These are phyloP conservation scores for Acanthamoeba royreba DNA, from an alignment of 208 protist species.

Conservation along the genomic window DNA sequence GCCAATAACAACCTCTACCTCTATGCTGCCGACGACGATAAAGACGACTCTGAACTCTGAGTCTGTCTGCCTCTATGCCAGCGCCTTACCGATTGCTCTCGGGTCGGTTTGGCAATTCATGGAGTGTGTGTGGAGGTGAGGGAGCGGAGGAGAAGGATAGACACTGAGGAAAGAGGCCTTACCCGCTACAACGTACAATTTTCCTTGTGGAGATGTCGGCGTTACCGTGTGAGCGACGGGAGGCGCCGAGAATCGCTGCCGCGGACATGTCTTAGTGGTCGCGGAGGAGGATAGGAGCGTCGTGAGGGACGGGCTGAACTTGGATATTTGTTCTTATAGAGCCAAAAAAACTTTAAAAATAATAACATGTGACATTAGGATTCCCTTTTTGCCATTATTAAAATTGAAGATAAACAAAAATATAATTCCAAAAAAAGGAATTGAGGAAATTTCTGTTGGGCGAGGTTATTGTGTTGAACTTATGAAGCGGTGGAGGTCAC, in stretches of 20 bases:
- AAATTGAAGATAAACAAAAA: neutral
- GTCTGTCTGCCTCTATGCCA: too few relatives aligned
- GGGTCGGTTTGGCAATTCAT: too few relatives aligned
- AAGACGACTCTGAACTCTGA: neutral
- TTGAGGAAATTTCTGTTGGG: too few relatives aligned
- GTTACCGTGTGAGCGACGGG: neutral
- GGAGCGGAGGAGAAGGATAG: too few relatives aligned
- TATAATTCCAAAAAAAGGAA: neutral
- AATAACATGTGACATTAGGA: neutral
- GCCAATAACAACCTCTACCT: slow-evolving; percentile 82
- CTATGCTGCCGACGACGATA: slow-evolving; percentile 59
- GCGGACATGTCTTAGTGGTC: neutral
- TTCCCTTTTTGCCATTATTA: neutral
- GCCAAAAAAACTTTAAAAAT: neutral
- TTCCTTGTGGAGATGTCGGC: too few relatives aligned
- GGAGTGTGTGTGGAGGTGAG: too few relatives aligned
- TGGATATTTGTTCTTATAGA: neutral
- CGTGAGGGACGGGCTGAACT: neutral
- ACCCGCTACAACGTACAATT: too few relatives aligned
- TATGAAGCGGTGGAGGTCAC: too few relatives aligned
- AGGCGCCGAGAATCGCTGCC: neutral
- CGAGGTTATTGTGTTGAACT: too few relatives aligned
- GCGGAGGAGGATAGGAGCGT: neutral
- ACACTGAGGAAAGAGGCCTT: too few relatives aligned
- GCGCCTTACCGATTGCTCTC: too few relatives aligned